phyloP scores from a whole-genome alignment of 176 grass and related monocot genomes.

The Urochloa ruziziensis region DNA sequence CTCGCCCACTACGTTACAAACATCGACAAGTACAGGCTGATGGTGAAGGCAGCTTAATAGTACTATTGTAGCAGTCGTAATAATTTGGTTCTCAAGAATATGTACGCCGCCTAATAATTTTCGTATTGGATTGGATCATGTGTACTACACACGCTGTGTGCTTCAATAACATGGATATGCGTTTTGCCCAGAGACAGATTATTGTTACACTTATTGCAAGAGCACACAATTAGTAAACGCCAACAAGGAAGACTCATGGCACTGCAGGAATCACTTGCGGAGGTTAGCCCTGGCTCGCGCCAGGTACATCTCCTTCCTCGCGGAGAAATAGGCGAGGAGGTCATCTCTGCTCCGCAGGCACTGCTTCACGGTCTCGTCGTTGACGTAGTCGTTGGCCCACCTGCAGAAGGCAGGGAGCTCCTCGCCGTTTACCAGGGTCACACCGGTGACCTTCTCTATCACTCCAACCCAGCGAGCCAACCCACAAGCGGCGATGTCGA shows the following conservation, averaged over 20 bases:
- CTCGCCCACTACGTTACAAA: not conserved
- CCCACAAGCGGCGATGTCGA: constrained; percentile 35
- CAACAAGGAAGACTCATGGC: not conserved
- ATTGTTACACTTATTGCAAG: not conserved
- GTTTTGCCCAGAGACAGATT: not conserved
- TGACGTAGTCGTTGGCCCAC: constrained; percentile 33
- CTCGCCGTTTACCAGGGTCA: constrained; percentile 15
- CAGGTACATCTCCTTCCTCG: not conserved
- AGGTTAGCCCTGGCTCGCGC: not conserved
- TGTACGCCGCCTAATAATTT: not conserved
- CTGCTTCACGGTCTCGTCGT: constrained; percentile 28
- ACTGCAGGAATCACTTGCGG: not conserved
- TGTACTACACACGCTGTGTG: not conserved
- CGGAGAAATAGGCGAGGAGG: constrained; percentile 22
- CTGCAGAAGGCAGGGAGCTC: constrained; percentile 22
- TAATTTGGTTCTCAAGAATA: not conserved
- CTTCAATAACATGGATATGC: not conserved
- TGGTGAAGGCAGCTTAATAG: not conserved
- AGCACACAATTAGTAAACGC: not conserved
- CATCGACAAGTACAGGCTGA: not conserved
- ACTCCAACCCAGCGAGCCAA: constrained; percentile 35
- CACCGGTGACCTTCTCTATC: constrained; percentile 24
- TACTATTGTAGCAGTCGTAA: too few species aligned
- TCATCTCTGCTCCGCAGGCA: constrained; percentile 24
- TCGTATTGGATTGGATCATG: not conserved